Evolutionary conservation across 805 yeast genomes (phyloP), one percentile per base, ranked within the genome.

Genomic region (Myxozyma vanderwaltii): DNA sequence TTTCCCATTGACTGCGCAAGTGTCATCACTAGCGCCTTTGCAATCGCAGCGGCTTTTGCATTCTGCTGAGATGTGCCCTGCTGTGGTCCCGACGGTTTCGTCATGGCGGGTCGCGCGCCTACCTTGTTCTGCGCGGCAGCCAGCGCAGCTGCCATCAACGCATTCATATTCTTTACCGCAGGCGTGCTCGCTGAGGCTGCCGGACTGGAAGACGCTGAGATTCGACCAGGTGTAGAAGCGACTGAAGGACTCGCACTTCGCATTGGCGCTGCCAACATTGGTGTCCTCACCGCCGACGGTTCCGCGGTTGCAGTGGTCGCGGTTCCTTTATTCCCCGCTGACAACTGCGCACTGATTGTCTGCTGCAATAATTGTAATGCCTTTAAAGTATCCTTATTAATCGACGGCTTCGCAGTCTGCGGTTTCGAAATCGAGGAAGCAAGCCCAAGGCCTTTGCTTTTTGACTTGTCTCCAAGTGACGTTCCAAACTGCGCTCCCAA

Each of bases 361-460:
- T 89, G 91, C 74, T 92, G 97, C 57, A 92, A 74, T 67, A 89
- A 87, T 1, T 88, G 83, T 70, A 92, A 78, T 4, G 96, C 86
- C 67, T 88, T 82, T 76, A 84, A 80, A 1, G 89, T 84, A 64
- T 84, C 88, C 47, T 78, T 81, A 56, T 56, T 63, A 23, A 64
- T 55, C 24, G 59, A 46, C 5, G 61, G 61, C 21, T 43, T 52
- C 10, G 54, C 19, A 4, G 31, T 21, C 24, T 55, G 35, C n/a
- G 65, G 51, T 46, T 62, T 58, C 24, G 50, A 5, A 35, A 58
- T 48, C 35, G 56, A 41, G 8, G 63, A 44, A n/a, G 54, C 23
- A 4, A 59, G 58, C 6, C 45, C 41, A 31, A 58, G 54, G 15
- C 38, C 63, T 21, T 47, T 56, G 15, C 50, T 27, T 21, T 48